Base-by-base conservation (phyloP, 805 yeast genomes). In the Candida silvatica region DNA sequence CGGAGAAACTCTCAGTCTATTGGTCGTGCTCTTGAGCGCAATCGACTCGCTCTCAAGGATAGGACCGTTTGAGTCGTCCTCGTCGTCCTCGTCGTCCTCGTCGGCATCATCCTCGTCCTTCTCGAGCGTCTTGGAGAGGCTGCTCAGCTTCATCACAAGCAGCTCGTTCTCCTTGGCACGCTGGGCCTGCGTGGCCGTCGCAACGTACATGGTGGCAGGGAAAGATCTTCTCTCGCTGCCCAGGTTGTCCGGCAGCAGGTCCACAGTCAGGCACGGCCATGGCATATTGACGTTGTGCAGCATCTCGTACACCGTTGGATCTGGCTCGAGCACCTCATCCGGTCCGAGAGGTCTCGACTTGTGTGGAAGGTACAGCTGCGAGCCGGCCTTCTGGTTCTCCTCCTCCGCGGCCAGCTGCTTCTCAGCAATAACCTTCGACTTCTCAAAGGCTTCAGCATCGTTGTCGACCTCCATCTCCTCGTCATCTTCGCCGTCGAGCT, bases 201-300 rank as follows among this genome's bases (percentile, higher is more conserved):
- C 77, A 38, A 88, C 58, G 52, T 84, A 83, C 50, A 87, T 65
- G 2, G 92, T 70, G 28, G 94, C 95, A 4, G 98, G 98, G 51
- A 77, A 92, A 29, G 71, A 70, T 61, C 95, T 74, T 64, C 98
- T 80, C 58, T 87, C 97, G 34, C 72, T 66, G 8, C 98, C 98
- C 40, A 84, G 66, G 35, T 67, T 65, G 55, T 92, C 98, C 5
- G 95, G 95, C 35, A 92, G 62, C 16, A 92, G 64, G 52, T 90
- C 97, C 40, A 92, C 67, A 3, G 97, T 86, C 54, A 92, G 63
- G 62, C 97, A 87, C 9, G 98, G 97, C 97, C 97, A 92, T 49
- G 95, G 94, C 59, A 90, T 64, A 57, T 84, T 84, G 40, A 90
- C 85, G 49, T 83, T 84, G 59, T 92, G 98, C 38, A 92, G 64